Evolutionary conservation across 140 eudicot species (phyloP).

Genomic region (Cichorium intybus): DNA sequence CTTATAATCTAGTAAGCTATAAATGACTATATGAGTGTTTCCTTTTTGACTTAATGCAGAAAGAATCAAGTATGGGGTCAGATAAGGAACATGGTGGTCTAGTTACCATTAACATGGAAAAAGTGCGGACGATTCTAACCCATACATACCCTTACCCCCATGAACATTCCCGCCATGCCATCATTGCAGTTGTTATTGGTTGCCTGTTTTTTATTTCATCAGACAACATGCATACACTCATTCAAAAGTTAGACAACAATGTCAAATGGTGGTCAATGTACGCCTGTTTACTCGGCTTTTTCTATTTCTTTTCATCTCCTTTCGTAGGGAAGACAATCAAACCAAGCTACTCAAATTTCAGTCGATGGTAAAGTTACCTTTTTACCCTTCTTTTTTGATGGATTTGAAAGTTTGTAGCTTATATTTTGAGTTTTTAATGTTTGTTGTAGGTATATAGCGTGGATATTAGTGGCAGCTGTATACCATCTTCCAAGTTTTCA

Average conservation of each 20-base stretch:
- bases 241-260: conserved; percentile 83
- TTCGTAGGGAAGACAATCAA: conserved; percentile 86
- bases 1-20: no score
- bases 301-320: conserved; percentile 98
- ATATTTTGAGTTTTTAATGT: neutral
- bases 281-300: conserved; percentile 88
- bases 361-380: conserved; percentile 74
- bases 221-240: conserved; percentile 92
- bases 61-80: conserved; percentile 36
- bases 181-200: conserved; percentile 83
- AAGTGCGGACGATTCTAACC: conserved; percentile 75
- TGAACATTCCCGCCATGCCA: conserved; percentile 89
- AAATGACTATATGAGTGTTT: no score
- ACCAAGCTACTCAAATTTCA: conserved; percentile 96
- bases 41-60: no score
- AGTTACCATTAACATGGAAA: conserved; percentile 76
- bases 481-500: conserved; percentile 98
- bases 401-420: neutral
- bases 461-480: conserved; percentile 92
- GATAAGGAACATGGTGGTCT: conserved; percentile 58
- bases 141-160: conserved; percentile 96
- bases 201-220: conserved; percentile 96
- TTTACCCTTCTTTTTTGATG: neutral
- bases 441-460: conserved; percentile 72
- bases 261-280: conserved; percentile 99